Conservation (phyloP, 2,329 filamentous ascomycete species). For the Colletotrichum orchidophilum region DNA sequence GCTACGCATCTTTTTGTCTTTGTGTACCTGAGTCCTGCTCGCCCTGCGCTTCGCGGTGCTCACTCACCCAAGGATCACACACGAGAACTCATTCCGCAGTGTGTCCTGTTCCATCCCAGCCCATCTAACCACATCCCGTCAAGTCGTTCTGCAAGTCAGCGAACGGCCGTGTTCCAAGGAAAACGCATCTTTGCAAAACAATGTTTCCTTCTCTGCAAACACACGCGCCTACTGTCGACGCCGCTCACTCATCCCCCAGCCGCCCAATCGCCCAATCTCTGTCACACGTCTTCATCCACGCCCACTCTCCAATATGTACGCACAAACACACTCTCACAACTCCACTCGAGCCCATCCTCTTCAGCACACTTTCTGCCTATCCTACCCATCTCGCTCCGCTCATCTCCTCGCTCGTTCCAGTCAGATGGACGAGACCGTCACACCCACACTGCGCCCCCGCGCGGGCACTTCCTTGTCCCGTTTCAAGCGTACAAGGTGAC, state of each 20-base stretch:
- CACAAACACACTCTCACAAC: constrained; percentile 8
- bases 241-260: neutral
- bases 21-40: neutral
- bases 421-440: constrained; percentile 11
- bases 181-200: constrained; percentile 30
- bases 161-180: constrained; percentile 24
- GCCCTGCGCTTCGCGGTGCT: neutral
- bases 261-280: neutral
- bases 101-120: neutral
- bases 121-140: neutral
- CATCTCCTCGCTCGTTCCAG: constrained; percentile 3
- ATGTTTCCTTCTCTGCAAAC: constrained; percentile 32
- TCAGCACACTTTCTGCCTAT: neutral
- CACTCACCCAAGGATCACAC: neutral
- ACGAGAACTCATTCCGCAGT: neutral
- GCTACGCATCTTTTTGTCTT: neutral
- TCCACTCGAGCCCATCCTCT: neutral
- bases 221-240: constrained; percentile 19
- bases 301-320: constrained; percentile 5
- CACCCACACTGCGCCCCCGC: constrained; percentile 29
- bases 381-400: neutral
- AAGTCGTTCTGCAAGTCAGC: constrained; percentile 3
- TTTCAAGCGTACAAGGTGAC: constrained; percentile 25
- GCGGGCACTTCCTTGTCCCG: constrained; percentile 19
- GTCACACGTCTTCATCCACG: neutral